Conservation (phyloP, 257 asterid species). For the Haberlea rhodopensis region DNA sequence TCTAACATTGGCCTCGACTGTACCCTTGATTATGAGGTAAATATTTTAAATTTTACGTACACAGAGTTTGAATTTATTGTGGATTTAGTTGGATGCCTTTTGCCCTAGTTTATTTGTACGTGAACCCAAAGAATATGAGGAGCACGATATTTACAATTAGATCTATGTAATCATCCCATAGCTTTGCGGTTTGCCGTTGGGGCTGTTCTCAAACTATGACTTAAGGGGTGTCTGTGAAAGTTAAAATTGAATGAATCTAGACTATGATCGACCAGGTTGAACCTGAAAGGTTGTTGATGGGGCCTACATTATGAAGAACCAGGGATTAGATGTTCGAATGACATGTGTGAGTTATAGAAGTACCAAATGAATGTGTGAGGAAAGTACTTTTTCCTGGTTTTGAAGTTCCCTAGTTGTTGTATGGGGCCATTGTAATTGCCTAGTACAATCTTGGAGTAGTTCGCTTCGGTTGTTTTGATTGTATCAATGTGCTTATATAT, state of each 20-base stretch:
- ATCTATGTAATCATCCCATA: not conserved
- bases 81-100: not conserved
- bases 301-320: too few species aligned
- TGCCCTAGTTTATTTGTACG: not conserved
- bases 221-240: not conserved
- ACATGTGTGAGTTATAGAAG: not conserved
- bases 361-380: not conserved
- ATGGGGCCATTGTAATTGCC: too few species aligned
- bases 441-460: too few species aligned
- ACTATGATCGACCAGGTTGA: too few species aligned
- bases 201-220: not conserved
- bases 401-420: not conserved
- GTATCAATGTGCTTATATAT: too few species aligned
- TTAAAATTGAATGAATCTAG: too few species aligned
- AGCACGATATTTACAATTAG: not conserved
- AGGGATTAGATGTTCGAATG: too few species aligned
- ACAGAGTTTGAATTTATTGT: not conserved
- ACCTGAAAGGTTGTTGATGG: too few species aligned
- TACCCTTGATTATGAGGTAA: conserved; percentile 88
- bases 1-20: conserved; percentile 79
- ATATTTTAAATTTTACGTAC: not conserved
- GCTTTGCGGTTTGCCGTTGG: not conserved
- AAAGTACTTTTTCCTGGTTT: not conserved
- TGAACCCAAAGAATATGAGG: not conserved
- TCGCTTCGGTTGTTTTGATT: too few species aligned